phyloP scores from a whole-genome alignment of 305 asterid genomes.

The Fraxinus angustifolia region DNA sequence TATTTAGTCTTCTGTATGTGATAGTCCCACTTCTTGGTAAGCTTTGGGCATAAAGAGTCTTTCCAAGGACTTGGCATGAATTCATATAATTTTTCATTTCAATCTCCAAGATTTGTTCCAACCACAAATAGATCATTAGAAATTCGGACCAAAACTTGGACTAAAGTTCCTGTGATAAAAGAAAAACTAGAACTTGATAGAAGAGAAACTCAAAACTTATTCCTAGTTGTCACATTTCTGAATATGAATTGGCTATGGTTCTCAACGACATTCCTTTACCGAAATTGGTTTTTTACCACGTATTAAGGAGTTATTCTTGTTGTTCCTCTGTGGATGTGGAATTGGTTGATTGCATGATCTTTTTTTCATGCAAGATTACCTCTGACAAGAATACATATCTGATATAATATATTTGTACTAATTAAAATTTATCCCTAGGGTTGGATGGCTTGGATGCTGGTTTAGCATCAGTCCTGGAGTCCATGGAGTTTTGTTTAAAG shows the following conservation, averaged over 20 bases:
- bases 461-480: slow-evolving; percentile 83
- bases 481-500: slow-evolving; percentile 89
- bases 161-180: background rate
- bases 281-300: background rate
- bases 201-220: background rate
- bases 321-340: slow-evolving; percentile 9
- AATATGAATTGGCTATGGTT: background rate
- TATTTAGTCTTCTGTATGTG: slow-evolving; percentile 1
- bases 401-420: slow-evolving; percentile 6
- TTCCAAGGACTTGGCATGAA: background rate
- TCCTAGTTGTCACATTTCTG: background rate
- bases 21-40: slow-evolving; percentile 15
- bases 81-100: background rate
- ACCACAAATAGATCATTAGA: background rate
- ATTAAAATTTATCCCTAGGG: slow-evolving; percentile 42
- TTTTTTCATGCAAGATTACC: slow-evolving; percentile 15
- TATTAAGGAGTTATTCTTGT: background rate
- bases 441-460: slow-evolving; percentile 79
- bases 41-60: background rate
- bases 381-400: background rate
- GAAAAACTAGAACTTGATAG: background rate
- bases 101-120: background rate
- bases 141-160: background rate
- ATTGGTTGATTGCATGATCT: background rate
- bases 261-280: background rate